Evolutionary conservation across 164 flowering plant species (phyloP).

Genomic region (Stephania yunnanensis): DNA sequence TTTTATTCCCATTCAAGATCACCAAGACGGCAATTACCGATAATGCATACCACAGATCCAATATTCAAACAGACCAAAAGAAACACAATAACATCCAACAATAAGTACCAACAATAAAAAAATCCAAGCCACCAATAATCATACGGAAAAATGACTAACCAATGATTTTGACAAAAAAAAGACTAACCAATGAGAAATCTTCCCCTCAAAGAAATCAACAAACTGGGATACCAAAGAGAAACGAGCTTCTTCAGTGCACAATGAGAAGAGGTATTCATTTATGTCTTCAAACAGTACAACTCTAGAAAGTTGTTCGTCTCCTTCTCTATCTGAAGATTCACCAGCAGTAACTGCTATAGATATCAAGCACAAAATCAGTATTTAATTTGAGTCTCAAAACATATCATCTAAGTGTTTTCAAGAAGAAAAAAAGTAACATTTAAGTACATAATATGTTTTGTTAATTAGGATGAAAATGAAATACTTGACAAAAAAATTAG

Average conservation of each 20-base stretch:
- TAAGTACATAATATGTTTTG: too few species aligned
- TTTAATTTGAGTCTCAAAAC: background rate
- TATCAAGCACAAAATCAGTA: conserved; percentile 2
- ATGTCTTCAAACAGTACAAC: conserved; percentile 78
- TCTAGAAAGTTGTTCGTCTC: conserved; percentile 59
- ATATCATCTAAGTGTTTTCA: background rate
- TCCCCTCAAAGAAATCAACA: conserved; percentile 84
- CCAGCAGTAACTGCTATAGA: conserved; percentile 24
- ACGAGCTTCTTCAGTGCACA: conserved; percentile 68
- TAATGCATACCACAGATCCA: background rate
- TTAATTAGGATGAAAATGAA: background rate
- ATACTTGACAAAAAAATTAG: too few species aligned
- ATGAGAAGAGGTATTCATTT: conserved; percentile 70
- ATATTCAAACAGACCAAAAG: background rate
- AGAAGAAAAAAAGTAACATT: too few species aligned
- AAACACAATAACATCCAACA: background rate
- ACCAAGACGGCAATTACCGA: too few species aligned
- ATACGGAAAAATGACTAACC: conserved; percentile 37
- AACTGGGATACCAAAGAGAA: conserved; percentile 60
- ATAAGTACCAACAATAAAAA: background rate
- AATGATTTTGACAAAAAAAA: conserved; percentile 10
- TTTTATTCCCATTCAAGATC: too few species aligned
- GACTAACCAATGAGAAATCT: conserved; percentile 56
- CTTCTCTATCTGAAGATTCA: conserved; percentile 36
- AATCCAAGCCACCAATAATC: background rate